Evolutionary conservation across 345 rosid species (phyloP), one percentile per base, ranked within the genome.

Genomic region (Ceriops zippeliana): DNA sequence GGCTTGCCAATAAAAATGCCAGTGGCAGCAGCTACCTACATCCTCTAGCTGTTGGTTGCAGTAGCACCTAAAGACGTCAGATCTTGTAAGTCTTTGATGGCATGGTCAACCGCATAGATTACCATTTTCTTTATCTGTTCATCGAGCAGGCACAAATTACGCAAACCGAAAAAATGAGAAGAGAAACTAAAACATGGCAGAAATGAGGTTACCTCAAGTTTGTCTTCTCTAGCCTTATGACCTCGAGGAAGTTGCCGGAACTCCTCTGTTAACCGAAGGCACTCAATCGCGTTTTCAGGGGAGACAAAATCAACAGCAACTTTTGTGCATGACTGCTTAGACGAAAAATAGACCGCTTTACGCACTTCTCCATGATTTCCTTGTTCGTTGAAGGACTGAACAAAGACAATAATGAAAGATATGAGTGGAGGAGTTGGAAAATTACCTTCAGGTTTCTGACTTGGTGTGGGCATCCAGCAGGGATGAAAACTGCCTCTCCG

Each of bases 381-480:
- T 21, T 56, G 31, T 56, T 56, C 0, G 59, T 27, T 27, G 2
- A 16, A 56, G 24, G 24, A 56, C 24, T 5, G 37, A 70, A n/a
- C 5, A 63, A 5, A 32, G n/a, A 35, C 7, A 2, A 54, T n/a
- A 8, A 24, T 22, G 5, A 30, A 19, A 53, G 13, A 52, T 11
- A 21, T 19, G 2, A 17, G 32, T 3, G 34, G 1, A 2, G 2
- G 31, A 46, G 6, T 35, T 5, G 34, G 34, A 7, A 37, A 34
- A 24, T 60, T 75, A 89, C 98, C 97, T 83, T 88, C 51, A 91
- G 87, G 76, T 95, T 95, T 66, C 99, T 85, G 52, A 95, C 99
- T 86, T 95, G 99, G 77, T 95, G 99, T 5, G 97, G 97, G 72
- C 98, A 93, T 52, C 98, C 98, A 1, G 96, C 96, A 0, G 98